phyloP scores from a whole-genome alignment of 257 asterid species.

The Echium plantagineum region DNA sequence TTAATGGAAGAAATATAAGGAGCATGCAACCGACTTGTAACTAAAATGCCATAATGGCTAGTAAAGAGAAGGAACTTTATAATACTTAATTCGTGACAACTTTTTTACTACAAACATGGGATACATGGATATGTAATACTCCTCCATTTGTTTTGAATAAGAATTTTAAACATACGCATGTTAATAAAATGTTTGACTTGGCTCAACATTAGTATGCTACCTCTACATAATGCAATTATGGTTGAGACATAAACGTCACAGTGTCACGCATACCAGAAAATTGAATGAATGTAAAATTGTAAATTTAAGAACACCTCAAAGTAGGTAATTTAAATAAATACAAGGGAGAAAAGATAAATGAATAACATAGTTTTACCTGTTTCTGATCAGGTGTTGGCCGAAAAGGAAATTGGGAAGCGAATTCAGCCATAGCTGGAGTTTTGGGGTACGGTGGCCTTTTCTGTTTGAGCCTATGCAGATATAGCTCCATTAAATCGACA shows the following conservation, averaged over 20 bases:
- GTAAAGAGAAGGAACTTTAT: background rate
- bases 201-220: background rate
- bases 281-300: too few species aligned
- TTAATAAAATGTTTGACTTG: background rate
- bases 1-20: conserved; percentile 11
- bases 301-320: too few species aligned
- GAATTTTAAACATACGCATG: background rate
- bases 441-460: conserved; percentile 76
- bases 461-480: conserved; percentile 89
- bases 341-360: conserved; percentile 3
- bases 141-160: too few species aligned
- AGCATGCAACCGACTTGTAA: background rate
- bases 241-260: background rate
- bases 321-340: conserved; percentile 1
- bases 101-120: too few species aligned
- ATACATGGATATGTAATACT: too few species aligned
- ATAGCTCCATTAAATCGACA: conserved; percentile 92
- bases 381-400: conserved; percentile 86
- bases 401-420: conserved; percentile 69
- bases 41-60: background rate
- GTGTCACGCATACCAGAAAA: too few species aligned
- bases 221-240: too few species aligned
- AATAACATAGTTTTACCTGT: conserved; percentile 31
- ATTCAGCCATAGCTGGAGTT: conserved; percentile 47
- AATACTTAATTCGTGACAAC: too few species aligned